Percentiles rank a stretch among this genome's conserved stretches.
Conservation (phyloP, 2,329 filamentous ascomycete species). For the Cryoendolithus antarcticus region DNA sequence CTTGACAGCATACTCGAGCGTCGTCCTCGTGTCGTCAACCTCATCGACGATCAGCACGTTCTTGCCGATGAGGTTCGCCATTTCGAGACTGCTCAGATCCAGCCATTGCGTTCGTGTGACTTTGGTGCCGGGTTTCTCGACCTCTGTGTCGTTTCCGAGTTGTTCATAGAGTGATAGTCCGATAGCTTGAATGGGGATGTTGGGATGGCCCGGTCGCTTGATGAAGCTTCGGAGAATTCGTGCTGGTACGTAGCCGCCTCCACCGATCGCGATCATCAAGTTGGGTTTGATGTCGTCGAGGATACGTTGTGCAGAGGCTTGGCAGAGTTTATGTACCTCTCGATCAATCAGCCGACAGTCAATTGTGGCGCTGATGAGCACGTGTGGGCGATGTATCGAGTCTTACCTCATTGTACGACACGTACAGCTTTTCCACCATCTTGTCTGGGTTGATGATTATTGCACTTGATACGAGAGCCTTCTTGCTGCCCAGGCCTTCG, state of each 20-base stretch:
- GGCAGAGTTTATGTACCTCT: slow-evolving; percentile 94
- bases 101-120: slow-evolving; percentile 98
- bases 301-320: slow-evolving; percentile 68
- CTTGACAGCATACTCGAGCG: slow-evolving; percentile 82
- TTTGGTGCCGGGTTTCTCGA: slow-evolving; percentile 78
- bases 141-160: slow-evolving; percentile 42
- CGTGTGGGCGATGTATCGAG: no score
- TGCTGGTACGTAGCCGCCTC: slow-evolving; percentile 91
- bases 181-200: slow-evolving; percentile 98
- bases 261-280: slow-evolving; percentile 96
- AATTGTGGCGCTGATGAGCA: no score
- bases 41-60: slow-evolving; percentile 87
- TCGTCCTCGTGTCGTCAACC: slow-evolving; percentile 90
- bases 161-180: slow-evolving; percentile 93
- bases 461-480: no score
- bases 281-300: slow-evolving; percentile 79
- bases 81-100: slow-evolving; percentile 73
- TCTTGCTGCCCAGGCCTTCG: no score
- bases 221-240: slow-evolving; percentile 97
- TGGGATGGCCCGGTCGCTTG: slow-evolving; percentile 71
- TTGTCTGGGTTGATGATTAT: slow-evolving; percentile 5
- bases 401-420: slow-evolving; percentile 79
- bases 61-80: slow-evolving; percentile 83
- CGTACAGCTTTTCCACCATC: slow-evolving; percentile 65
- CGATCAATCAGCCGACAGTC: no score